Percentiles rank a stretch among this genome's conserved stretches.
These are phyloP conservation scores for Saccharomycopsis oosterbeekiorum DNA, from an alignment of 805 yeast species.

Conservation along the genomic window DNA sequence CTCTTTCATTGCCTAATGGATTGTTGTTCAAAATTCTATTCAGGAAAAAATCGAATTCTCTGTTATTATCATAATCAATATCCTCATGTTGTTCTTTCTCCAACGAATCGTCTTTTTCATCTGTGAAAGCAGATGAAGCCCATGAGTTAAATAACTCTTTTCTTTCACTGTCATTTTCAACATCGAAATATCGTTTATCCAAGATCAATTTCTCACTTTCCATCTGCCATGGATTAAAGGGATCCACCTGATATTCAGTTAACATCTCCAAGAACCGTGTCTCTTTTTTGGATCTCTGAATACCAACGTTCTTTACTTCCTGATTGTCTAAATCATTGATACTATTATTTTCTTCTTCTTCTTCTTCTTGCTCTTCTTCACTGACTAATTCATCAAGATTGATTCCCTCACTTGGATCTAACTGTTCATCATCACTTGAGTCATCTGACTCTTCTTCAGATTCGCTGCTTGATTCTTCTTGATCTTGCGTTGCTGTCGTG, in stretches of 20 bases:
- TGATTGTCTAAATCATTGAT: conserved; percentile 19
- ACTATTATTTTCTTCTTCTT: conserved; percentile 21
- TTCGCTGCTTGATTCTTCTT: conserved; percentile 2
- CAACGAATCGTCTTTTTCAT: background rate
- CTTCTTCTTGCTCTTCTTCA: conserved; percentile 6
- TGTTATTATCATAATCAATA: background rate
- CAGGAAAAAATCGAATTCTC: background rate
- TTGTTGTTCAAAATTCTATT: background rate
- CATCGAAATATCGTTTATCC: conserved; percentile 32
- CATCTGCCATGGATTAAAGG: conserved; percentile 38
- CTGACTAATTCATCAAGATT: conserved; percentile 2
- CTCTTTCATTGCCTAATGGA: background rate
- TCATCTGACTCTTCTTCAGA: conserved; percentile 3
- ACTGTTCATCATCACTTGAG: background rate
- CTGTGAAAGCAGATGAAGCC: conserved; percentile 26
- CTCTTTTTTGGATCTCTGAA: background rate
- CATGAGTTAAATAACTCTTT: conserved; percentile 37
- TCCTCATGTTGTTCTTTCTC: background rate
- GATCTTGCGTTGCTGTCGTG: background rate
- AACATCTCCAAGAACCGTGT: conserved; percentile 29
- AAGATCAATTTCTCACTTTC: conserved; percentile 32
- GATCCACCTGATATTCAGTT: conserved; percentile 28
- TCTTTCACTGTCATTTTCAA: conserved; percentile 29
- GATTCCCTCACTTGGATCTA: background rate
- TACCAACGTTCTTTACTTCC: background rate